phyloP scores from a whole-genome alignment of 306 rosid species.

The Canavalia gladiata region DNA sequence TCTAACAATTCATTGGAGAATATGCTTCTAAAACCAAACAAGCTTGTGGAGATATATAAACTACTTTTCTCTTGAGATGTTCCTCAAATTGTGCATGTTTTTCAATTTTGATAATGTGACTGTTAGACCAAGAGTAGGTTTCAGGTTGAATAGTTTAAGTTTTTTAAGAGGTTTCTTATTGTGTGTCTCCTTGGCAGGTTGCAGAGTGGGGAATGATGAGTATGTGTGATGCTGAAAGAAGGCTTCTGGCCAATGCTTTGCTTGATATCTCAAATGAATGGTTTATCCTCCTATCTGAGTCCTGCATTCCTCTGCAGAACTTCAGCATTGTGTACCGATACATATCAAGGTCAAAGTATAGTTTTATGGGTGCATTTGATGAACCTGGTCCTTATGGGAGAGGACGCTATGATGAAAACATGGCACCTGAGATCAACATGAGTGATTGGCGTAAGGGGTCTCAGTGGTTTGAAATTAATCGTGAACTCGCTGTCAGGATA shows the following conservation, averaged over 20 bases:
- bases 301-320: constrained; percentile 94
- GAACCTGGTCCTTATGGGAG: constrained; percentile 94
- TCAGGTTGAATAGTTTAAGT: constrained; percentile 17
- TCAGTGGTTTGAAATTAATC: constrained; percentile 93
- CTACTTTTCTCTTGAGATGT: constrained; percentile 6
- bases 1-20: constrained; percentile 10
- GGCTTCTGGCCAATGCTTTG: constrained; percentile 93
- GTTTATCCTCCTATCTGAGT: constrained; percentile 91
- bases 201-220: constrained; percentile 98
- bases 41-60: constrained; percentile 20
- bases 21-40: constrained; percentile 34
- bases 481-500: constrained; percentile 73
- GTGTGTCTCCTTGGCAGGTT: constrained; percentile 60
- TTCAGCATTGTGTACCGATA: constrained; percentile 79
- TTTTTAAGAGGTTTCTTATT: constrained; percentile 37
- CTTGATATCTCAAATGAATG: constrained; percentile 96
- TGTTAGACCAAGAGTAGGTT: constrained; percentile 11
- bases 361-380: constrained; percentile 91
- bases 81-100: background rate
- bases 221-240: constrained; percentile 97
- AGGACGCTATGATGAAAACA: constrained; percentile 81
- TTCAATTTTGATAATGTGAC: constrained; percentile 21
- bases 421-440: constrained; percentile 90
- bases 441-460: constrained; percentile 94
- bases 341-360: constrained; percentile 76